Conservation (phyloP, 2,329 filamentous ascomycete species). For the Bipolaris bicolor region DNA sequence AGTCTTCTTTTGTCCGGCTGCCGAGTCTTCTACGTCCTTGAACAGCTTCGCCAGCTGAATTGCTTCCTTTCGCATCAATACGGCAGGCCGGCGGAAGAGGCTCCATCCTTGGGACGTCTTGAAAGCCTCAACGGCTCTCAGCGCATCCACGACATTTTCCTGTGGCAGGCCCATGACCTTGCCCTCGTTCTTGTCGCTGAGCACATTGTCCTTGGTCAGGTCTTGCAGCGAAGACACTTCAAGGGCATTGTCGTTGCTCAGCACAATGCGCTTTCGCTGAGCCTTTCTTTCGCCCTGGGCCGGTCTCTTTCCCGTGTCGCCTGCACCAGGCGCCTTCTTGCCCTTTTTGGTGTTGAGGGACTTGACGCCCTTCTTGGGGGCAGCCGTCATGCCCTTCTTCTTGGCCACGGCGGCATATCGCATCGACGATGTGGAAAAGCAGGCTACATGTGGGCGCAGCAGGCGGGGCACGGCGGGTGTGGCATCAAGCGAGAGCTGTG, state of each 20-base stretch:
- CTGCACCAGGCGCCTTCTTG: conserved; percentile 48
- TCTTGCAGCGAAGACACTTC: conserved; percentile 72
- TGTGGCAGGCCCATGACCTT: conserved; percentile 74
- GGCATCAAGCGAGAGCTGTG: conserved; percentile 40
- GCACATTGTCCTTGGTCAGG: conserved; percentile 61
- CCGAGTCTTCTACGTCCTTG: conserved; percentile 61
- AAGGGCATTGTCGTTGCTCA: conserved; percentile 93
- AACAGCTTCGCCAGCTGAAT: conserved; percentile 66
- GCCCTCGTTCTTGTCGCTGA: conserved; percentile 58
- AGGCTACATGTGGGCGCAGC: conserved; percentile 33
- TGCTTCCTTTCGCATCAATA: conserved; percentile 80
- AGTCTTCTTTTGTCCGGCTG: conserved; percentile 61
- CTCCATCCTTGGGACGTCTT: conserved; percentile 88
- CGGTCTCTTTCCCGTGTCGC: conserved; percentile 61
- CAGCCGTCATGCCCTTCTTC: conserved; percentile 35
- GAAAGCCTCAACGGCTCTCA: conserved; percentile 87
- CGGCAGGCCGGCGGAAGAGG: conserved; percentile 81
- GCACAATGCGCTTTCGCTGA: conserved; percentile 83
- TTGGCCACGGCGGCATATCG: conserved; percentile 34
- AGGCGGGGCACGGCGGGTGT: conserved; percentile 33
- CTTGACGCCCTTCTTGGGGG: conserved; percentile 48
- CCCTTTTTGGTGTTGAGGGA: conserved; percentile 51
- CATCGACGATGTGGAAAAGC: conserved; percentile 46
- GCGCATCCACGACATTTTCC: conserved; percentile 73
- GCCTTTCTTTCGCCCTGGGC: conserved; percentile 83